Conservation (phyloP, 2,329 filamentous ascomycete species). For the Colletotrichum horii region DNA sequence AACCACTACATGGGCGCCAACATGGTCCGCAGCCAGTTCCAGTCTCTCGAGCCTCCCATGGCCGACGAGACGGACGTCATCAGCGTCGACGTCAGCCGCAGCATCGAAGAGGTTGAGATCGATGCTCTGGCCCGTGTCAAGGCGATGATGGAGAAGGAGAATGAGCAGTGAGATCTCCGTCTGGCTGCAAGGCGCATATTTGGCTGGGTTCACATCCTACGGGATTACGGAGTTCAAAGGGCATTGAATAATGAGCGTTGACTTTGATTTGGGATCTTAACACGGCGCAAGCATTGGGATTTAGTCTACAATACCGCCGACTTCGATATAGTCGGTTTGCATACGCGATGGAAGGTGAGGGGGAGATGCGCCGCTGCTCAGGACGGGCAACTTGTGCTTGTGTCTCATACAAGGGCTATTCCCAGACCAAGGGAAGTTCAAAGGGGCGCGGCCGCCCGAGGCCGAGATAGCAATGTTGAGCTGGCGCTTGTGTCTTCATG, state of each 20-base stretch:
- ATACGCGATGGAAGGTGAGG: neutral
- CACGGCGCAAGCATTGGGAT: slow-evolving; percentile 18
- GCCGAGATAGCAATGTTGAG: neutral
- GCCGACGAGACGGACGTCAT: slow-evolving; percentile 75
- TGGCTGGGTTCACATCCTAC: slow-evolving; percentile 9
- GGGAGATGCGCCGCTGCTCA: neutral
- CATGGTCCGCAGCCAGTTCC: slow-evolving; percentile 95
- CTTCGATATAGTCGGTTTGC: neutral
- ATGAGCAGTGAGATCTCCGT: neutral
- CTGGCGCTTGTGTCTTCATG: slow-evolving; percentile 4
- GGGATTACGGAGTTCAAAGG: slow-evolving; percentile 17
- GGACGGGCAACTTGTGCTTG: neutral
- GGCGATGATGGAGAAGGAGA: slow-evolving; percentile 51
- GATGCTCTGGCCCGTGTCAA: slow-evolving; percentile 63
- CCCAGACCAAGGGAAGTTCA: neutral
- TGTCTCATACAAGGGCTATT: neutral
- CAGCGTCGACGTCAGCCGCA: slow-evolving; percentile 69
- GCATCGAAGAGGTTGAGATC: slow-evolving; percentile 63
- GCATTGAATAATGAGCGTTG: slow-evolving; percentile 19
- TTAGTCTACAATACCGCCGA: slow-evolving; percentile 6
- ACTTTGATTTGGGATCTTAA: neutral
- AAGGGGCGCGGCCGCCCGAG: neutral
- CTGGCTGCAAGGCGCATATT: neutral
- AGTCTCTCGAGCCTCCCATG: slow-evolving; percentile 82
- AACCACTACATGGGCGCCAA: slow-evolving; percentile 94